Conservation (phyloP, 768 basidiomycete species). For the Infundibulicybe gibba region DNA sequence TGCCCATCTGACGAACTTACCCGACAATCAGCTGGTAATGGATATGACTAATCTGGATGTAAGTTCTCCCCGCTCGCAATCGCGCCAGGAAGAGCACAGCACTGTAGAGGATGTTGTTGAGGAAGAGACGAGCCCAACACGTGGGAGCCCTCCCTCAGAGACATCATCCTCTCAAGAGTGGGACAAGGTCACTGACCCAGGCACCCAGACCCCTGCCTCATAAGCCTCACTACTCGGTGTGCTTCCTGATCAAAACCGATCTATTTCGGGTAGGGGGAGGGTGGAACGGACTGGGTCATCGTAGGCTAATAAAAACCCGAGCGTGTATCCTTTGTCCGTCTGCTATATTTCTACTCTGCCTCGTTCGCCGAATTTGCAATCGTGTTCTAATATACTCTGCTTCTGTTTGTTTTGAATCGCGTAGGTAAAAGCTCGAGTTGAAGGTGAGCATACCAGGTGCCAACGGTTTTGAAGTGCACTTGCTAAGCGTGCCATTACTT, state of each 20-base stretch:
- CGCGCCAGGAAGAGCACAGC: slow-evolving; percentile 15
- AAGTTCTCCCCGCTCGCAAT: slow-evolving; percentile 55
- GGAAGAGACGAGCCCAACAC: slow-evolving; percentile 55
- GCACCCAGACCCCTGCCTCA: slow-evolving; percentile 45
- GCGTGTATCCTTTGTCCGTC: too few species aligned
- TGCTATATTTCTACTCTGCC: slow-evolving; percentile 15
- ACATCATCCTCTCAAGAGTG: slow-evolving; percentile 81
- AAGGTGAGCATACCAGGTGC: slow-evolving; percentile 58
- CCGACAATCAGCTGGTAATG: slow-evolving; percentile 54
- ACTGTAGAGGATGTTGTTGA: slow-evolving; percentile 40
- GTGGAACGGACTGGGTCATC: background rate
- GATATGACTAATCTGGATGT: slow-evolving; percentile 88
- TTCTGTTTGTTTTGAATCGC: slow-evolving; percentile 24
- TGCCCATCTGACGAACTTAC: background rate
- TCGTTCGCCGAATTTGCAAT: slow-evolving; percentile 18
- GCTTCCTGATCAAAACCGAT: slow-evolving; percentile 7
- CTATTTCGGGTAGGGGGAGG: background rate
- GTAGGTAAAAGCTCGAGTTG: slow-evolving; percentile 62
- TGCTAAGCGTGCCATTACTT: slow-evolving; percentile 7
- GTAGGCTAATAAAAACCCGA: background rate
- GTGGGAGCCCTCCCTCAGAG: slow-evolving; percentile 75
- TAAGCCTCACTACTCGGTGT: slow-evolving; percentile 10
- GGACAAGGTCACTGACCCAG: slow-evolving; percentile 83
- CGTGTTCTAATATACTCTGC: slow-evolving; percentile 62
- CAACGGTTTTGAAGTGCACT: background rate